Percentiles rank a stretch among this genome's conserved stretches.
phyloP scores from a whole-genome alignment of 164 flowering plant genomes.

The Houttuynia cordata region DNA sequence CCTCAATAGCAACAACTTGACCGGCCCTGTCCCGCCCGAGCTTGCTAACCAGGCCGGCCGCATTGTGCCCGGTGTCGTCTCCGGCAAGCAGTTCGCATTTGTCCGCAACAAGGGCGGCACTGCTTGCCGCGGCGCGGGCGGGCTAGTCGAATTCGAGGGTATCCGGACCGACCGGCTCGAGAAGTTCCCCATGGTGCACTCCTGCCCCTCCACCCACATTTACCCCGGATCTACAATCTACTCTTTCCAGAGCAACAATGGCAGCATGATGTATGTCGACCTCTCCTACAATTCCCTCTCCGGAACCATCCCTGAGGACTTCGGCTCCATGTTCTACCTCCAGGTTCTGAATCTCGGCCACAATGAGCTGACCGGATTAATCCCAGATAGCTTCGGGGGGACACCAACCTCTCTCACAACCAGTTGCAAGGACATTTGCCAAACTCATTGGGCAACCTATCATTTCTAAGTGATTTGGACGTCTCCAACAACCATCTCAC shows the following conservation, averaged over 20 bases:
- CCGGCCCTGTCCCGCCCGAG: conserved; percentile 44
- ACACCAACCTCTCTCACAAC: conserved; percentile 62
- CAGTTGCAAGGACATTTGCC: conserved; percentile 55
- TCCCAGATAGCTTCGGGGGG: conserved; percentile 57
- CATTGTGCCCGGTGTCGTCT: conserved; percentile 39
- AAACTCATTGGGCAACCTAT: conserved; percentile 41
- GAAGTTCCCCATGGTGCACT: conserved; percentile 40
- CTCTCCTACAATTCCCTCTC: conserved; percentile 69
- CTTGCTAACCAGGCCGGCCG: conserved; percentile 56
- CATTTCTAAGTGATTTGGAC: conserved; percentile 72
- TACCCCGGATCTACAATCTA: conserved; percentile 57
- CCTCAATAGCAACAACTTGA: conserved; percentile 56
- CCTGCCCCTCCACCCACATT: conserved; percentile 61
- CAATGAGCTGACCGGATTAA: conserved; percentile 48
- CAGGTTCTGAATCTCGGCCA: conserved; percentile 75
- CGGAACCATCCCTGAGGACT: conserved; percentile 46
- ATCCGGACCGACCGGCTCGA: conserved; percentile 44
- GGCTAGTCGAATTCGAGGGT: conserved; percentile 74
- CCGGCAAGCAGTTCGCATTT: conserved; percentile 77
- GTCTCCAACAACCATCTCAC: conserved; percentile 78
- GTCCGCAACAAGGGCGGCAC: conserved; percentile 83
- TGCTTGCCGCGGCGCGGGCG: conserved; percentile 76
- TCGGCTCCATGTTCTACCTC: conserved; percentile 51
- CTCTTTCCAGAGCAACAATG: conserved; percentile 36
- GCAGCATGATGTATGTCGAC: conserved; percentile 77